Percentiles rank a stretch among this genome's conserved stretches.
phyloP scores from a whole-genome alignment of 352 stramenopile species.

The Phytophthora ohioensis region DNA sequence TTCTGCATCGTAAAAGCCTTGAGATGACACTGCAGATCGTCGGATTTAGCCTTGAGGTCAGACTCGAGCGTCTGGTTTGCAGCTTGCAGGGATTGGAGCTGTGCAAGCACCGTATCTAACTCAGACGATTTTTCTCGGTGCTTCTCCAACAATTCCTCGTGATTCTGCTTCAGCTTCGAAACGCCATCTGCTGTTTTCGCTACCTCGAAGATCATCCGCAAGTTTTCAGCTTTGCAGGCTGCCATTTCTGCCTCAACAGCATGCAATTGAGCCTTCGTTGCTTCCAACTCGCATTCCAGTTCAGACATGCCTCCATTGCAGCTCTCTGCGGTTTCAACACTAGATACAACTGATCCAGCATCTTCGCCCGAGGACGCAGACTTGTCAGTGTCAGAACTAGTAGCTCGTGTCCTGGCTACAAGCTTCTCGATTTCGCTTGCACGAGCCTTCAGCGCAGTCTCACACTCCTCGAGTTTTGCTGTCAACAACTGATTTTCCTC shows the following conservation, averaged over 20 bases:
- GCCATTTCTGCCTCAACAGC: constrained; percentile 57
- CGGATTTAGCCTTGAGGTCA: constrained; percentile 34
- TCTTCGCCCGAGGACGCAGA: constrained; percentile 22
- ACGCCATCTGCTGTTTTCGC: constrained; percentile 70
- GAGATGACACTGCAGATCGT: constrained; percentile 28
- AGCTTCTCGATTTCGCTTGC: constrained; percentile 32
- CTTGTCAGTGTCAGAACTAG: constrained; percentile 21
- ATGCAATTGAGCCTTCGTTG: constrained; percentile 44
- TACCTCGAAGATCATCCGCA: constrained; percentile 81
- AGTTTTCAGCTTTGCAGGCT: constrained; percentile 75
- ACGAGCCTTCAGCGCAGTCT: constrained; percentile 33
- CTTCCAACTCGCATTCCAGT: constrained; percentile 40
- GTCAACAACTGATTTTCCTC: constrained; percentile 34
- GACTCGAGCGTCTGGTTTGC: constrained; percentile 40
- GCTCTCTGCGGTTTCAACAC: constrained; percentile 23
- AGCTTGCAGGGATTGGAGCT: constrained; percentile 42
- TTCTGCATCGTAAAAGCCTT: constrained; percentile 54
- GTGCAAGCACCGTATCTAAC: constrained; percentile 37
- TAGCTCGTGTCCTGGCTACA: constrained; percentile 15
- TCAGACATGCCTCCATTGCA: constrained; percentile 25
- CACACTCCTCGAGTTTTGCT: constrained; percentile 41
- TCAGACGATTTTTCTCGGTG: constrained; percentile 47
- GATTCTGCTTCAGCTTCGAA: constrained; percentile 70
- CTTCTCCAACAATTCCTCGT: constrained; percentile 49
- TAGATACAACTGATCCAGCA: constrained; percentile 23